Evolutionary conservation across 176 grass and related monocot genomes (phyloP).

Genomic region (Ensete glaucum): DNA sequence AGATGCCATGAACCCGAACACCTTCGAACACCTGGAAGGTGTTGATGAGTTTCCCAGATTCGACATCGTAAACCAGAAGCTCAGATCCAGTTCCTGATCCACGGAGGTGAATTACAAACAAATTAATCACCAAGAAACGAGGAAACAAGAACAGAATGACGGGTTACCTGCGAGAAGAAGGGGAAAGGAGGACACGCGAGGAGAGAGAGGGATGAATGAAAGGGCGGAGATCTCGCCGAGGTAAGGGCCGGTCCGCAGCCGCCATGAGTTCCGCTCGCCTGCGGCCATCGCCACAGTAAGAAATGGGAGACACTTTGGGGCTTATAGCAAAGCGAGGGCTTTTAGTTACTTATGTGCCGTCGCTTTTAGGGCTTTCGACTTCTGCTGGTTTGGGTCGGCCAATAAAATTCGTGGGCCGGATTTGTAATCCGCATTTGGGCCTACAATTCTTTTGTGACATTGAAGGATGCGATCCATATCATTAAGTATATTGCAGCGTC

Average conservation of each 20-base stretch:
- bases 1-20: conserved; percentile 74
- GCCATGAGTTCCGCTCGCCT: conserved; percentile 6
- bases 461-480: too few relatives aligned
- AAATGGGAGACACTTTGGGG: not conserved
- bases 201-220: conserved; percentile 15
- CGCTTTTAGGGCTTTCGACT: not conserved
- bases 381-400: not conserved
- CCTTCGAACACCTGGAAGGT: conserved; percentile 65
- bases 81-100: conserved; percentile 55
- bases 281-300: conserved; percentile 3
- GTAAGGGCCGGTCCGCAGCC: conserved; percentile 21
- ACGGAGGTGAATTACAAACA: not conserved
- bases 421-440: not conserved
- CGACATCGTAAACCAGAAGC: conserved; percentile 48
- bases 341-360: not conserved
- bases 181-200: conserved; percentile 27
- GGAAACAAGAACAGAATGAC: not conserved
- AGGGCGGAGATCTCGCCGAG: conserved; percentile 43
- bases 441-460: not conserved
- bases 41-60: conserved; percentile 26
- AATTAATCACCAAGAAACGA: not conserved
- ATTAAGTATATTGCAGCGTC: too few relatives aligned
- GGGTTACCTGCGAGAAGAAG: conserved; percentile 24
- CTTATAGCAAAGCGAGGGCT: not conserved
- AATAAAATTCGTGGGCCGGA: not conserved